Conservation (phyloP, 306 rosid species). For the Sicyos edulis region DNA sequence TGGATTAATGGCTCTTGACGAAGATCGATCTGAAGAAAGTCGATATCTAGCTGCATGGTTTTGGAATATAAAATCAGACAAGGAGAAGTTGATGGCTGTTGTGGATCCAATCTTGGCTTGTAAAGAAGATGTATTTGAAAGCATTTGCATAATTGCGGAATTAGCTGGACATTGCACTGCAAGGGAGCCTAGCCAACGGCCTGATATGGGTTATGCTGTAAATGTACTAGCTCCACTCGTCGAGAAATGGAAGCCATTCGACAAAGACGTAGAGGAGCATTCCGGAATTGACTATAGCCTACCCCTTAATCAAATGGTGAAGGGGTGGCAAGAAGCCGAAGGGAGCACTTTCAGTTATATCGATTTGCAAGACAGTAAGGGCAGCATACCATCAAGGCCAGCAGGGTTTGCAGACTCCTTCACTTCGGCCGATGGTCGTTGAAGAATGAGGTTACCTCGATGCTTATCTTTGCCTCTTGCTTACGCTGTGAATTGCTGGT, state of each 20-base stretch:
- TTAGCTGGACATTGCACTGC: conserved; percentile 98
- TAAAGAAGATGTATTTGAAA: conserved; percentile 71
- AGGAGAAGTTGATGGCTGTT: conserved; percentile 71
- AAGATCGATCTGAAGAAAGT: conserved; percentile 76
- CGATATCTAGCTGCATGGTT: conserved; percentile 96
- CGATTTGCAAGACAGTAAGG: conserved; percentile 76
- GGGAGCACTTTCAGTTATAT: conserved; percentile 63
- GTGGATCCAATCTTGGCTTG: conserved; percentile 57
- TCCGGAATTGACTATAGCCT: conserved; percentile 90
- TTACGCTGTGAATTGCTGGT: conserved; percentile 12
- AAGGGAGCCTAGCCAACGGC: conserved; percentile 84
- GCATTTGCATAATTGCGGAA: conserved; percentile 55
- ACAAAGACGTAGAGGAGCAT: conserved; percentile 65
- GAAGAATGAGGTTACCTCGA: conserved; percentile 40
- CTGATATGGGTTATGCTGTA: conserved; percentile 95
- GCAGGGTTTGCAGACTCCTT: conserved; percentile 92
- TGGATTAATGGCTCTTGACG: conserved; percentile 95
- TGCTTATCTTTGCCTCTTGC: conserved; percentile 27
- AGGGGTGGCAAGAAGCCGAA: conserved; percentile 96
- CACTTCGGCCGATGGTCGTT: conserved; percentile 93
- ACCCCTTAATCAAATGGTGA: conserved; percentile 94
- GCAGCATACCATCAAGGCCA: conserved; percentile 93
- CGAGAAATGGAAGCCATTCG: conserved; percentile 88
- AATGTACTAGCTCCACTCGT: conserved; percentile 78
- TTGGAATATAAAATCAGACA: conserved; percentile 84